Evolutionary conservation across 192 early-diverging fungal species (phyloP), one percentile per base, ranked within the genome.

Genomic region (Coemansia sp.): DNA sequence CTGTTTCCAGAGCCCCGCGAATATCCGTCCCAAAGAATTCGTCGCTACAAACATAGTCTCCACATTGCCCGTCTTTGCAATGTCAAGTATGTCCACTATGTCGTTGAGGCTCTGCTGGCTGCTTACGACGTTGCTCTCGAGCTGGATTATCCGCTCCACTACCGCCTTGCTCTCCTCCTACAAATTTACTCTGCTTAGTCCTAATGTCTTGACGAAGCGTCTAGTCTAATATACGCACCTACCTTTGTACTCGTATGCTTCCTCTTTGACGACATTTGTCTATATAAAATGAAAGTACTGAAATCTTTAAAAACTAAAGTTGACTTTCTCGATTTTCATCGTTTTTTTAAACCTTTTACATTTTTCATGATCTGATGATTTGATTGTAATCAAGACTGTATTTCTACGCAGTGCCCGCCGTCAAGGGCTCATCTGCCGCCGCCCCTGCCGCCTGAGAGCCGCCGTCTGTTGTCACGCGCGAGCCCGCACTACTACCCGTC

Each of bases 41-140:
- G 93, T 87, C 4, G 90, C 88, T 0, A 88, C 85, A 75, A 93
- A 87, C 21, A 86, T 84, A 0, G 89, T 74, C 54, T 89, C 88
- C 4, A 78, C 75, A 10, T 69, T 64, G 17, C 78, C 74, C n/a
- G 72, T 51, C 75, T 89, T 82, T 13, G 70, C 64, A 9, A 75
- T 41, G 2, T 29, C 39, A 39, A 76, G 66, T 40, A 96, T 77
- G 17, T 83, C 77, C 5, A 89, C 89, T 44, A 96, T 81, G 66
- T 92, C 89, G 77, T 94, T 94, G 13, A 94, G 77, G 46, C 90
- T 83, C 31, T 90, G 81, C 74, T 89, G 91, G 72, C 85, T 89
- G 51, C 84, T 86, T 19, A 87, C 83, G 36, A 92, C 83, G 33
- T 76, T 84, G 19, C 85, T 81, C 72, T 93, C 94, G 40, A 91